Conservation (phyloP, 1,284 basidiomycete genomes). For the Cerrena zonata region DNA sequence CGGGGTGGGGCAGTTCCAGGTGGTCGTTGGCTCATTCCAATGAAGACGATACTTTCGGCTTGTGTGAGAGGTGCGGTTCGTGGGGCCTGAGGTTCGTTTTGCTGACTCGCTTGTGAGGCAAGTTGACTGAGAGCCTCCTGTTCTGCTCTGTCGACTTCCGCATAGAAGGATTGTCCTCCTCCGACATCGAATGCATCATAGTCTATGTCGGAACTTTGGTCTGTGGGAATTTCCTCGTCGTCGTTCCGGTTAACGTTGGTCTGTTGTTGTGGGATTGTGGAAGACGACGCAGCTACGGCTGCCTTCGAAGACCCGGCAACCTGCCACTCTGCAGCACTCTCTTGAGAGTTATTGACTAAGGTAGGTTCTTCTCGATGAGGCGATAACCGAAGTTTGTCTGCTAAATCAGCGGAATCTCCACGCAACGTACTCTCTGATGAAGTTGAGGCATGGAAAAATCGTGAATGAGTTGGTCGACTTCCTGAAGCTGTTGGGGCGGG, state of each 20-base stretch:
- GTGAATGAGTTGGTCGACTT: not conserved
- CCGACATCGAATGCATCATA: not conserved
- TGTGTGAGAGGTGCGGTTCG: not conserved
- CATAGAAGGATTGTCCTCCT: not conserved
- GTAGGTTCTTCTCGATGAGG: conserved; percentile 9
- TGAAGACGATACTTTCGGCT: not conserved
- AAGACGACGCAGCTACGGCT: too few relatives aligned
- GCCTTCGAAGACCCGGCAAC: conserved; percentile 7
- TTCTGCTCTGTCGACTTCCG: not conserved
- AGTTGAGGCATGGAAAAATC: conserved; percentile 6
- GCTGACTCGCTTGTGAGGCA: not conserved
- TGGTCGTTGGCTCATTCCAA: not conserved
- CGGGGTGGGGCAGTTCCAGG: not conserved
- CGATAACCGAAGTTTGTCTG: conserved; percentile 7
- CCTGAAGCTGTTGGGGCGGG: conserved; percentile 18
- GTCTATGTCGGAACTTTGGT: not conserved
- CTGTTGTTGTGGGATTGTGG: not conserved
- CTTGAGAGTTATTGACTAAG: conserved; percentile 2
- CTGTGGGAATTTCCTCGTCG: not conserved
- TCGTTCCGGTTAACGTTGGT: conserved; percentile 3
- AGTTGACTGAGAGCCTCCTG: not conserved
- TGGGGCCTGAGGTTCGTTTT: not conserved
- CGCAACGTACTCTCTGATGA: not conserved
- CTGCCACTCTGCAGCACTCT: conserved; percentile 6
- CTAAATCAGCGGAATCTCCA: conserved; percentile 1